Evolutionary conservation across 2,329 filamentous ascomycete genomes (phyloP), one percentile per base, ranked within the genome.

Genomic region (Fusarium redolens): DNA sequence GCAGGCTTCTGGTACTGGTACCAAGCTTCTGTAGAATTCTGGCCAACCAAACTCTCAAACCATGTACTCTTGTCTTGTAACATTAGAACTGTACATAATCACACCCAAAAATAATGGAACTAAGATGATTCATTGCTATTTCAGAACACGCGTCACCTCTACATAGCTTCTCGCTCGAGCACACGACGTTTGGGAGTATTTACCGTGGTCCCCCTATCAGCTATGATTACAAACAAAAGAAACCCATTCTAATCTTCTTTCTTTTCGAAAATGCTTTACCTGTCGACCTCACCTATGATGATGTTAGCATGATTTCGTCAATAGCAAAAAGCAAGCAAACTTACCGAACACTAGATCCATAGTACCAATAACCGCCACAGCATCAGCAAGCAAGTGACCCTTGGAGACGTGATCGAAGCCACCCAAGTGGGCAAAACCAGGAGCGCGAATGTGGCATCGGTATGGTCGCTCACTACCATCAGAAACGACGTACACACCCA

Each of bases 401-500:
- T 93, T 92, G 73, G 92, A 92, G 62, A 99, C 89, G 81, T 98
- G 96, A 82, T 99, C 96, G 82, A 99, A 98, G 75, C 94, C 96
- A 79, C 90, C 90, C 83, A 99, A 85, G 85, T 99, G 97, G 73
- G 96, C 96, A 80, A 99, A 99, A 71, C 96, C 96, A 65, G 96
- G 96, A 41, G 97, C 96, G 78, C 96, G 92, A 78, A 99, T 98
- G 87, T 98, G 97, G 85, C 96, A 98, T 80, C 97, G 90, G 87
- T 99, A 99, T 51, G 96, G 96, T 80, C 96, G 89, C 89, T 99
- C 96, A 81, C 92, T 96, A 73, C 96, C 96, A 81, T 99, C 96
- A 81, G 93, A 97, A 79, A 99, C 96, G 57, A 99, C 86, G 82
- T 93, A 99, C 48, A 99, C 96, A 82, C 93, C 96, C 96, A 99